A percentile compares a stretch with the other conserved stretches of the same genome.
These are phyloP conservation scores for Trifolium dubium DNA, from an alignment of 306 rosid genomes.

Conservation along the genomic window DNA sequence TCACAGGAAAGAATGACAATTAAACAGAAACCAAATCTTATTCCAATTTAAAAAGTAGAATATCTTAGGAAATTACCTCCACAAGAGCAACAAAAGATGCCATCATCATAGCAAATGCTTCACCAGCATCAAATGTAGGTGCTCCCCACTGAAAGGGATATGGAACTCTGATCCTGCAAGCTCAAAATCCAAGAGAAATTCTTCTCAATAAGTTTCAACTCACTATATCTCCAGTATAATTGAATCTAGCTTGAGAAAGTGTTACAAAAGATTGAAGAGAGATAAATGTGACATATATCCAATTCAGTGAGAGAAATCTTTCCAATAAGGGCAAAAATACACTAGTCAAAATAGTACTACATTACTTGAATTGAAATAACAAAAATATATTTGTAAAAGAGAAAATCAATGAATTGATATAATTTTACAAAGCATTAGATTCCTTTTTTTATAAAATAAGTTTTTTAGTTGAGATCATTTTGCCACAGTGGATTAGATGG, in stretches of 20 bases:
- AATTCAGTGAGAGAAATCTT: slow-evolving; percentile 8
- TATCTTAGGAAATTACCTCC: slow-evolving; percentile 67
- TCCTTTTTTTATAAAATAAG: background rate
- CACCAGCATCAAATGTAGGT: slow-evolving; percentile 97
- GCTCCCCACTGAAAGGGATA: slow-evolving; percentile 99
- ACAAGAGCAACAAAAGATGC: slow-evolving; percentile 89
- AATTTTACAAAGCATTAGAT: background rate
- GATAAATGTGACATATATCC: background rate
- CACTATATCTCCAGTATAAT: slow-evolving; percentile 33
- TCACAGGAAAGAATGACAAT: slow-evolving; percentile 26
- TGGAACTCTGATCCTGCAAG: slow-evolving; percentile 95
- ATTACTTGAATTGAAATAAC: background rate
- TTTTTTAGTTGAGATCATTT: slow-evolving; percentile 4
- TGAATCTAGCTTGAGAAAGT: slow-evolving; percentile 17
- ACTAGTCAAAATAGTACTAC: background rate
- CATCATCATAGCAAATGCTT: slow-evolving; percentile 99
- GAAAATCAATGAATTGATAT: background rate
- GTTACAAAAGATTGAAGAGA: slow-evolving; percentile 20
- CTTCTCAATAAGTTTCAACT: slow-evolving; percentile 33
- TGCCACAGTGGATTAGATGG: background rate
- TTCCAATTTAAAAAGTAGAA: slow-evolving; percentile 21
- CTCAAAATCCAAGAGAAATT: slow-evolving; percentile 38
- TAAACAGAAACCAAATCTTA: slow-evolving; percentile 22
- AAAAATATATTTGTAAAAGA: slow-evolving; percentile 36
- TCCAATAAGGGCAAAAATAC: background rate